phyloP scores from a whole-genome alignment of 352 stramenopile species.

The Thalassiosira livingstoniorum region DNA sequence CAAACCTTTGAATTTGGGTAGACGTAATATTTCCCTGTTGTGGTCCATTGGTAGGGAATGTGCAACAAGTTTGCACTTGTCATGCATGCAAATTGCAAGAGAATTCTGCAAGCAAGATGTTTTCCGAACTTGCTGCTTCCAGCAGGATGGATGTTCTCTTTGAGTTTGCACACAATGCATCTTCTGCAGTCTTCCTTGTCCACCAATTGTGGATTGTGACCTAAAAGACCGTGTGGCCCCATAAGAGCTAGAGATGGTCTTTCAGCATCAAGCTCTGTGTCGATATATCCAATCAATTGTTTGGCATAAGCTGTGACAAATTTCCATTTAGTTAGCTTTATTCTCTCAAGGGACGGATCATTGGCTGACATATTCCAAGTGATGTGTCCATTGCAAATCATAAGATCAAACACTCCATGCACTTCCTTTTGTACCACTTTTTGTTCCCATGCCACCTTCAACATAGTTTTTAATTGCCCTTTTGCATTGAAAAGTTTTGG shows the following conservation, averaged over 20 bases:
- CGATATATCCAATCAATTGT: too few species aligned
- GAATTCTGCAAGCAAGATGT: too few species aligned
- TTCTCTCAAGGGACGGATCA: too few species aligned
- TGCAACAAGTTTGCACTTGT: not conserved
- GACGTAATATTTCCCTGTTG: not conserved
- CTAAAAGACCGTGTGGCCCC: too few species aligned
- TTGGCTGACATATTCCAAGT: constrained; percentile 1
- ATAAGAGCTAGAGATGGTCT: too few species aligned
- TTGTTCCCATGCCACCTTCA: not conserved
- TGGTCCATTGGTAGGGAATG: not conserved
- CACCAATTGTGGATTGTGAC: too few species aligned
- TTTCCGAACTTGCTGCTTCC: not conserved
- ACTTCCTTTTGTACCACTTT: not conserved
- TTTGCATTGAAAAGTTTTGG: not conserved
- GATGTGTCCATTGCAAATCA: not conserved
- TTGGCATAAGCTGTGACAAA: too few species aligned
- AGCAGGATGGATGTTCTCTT: not conserved
- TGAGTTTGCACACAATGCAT: too few species aligned
- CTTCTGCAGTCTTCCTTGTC: too few species aligned
- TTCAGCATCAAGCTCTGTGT: too few species aligned
- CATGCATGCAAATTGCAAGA: not conserved
- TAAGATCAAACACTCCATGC: not conserved
- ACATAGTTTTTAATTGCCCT: not conserved
- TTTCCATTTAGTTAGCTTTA: too few species aligned
- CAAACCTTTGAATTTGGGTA: constrained; percentile 11